phyloP scores from a whole-genome alignment of 805 yeast species.

The Gaillardinia entomophila region DNA sequence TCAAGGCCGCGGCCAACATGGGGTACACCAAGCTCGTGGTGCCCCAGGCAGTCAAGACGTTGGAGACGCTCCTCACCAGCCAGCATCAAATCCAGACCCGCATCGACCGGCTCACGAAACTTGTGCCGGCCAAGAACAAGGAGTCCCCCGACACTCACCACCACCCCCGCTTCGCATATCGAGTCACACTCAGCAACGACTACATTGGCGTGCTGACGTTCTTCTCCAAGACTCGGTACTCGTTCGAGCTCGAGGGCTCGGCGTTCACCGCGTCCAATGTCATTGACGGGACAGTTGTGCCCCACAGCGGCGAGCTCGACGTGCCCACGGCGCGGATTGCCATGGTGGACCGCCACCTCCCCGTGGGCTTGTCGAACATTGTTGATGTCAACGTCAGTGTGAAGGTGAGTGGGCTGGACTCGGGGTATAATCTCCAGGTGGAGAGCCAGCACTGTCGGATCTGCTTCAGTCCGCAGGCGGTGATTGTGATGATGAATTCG shows the following conservation, averaged over 20 bases:
- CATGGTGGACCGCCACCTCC: constrained; percentile 33
- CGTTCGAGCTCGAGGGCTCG: constrained; percentile 31
- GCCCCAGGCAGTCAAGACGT: constrained; percentile 16
- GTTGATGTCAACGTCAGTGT: constrained; percentile 42
- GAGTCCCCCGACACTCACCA: background rate
- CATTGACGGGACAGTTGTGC: constrained; percentile 9
- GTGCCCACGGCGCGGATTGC: constrained; percentile 40
- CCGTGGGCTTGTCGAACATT: constrained; percentile 34
- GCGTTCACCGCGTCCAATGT: constrained; percentile 18
- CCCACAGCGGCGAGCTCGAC: constrained; percentile 31
- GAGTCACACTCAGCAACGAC: constrained; percentile 20
- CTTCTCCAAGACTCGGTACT: constrained; percentile 23
- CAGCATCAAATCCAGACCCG: constrained; percentile 4
- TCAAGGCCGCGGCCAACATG: constrained; percentile 11
- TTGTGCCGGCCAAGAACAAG: background rate
- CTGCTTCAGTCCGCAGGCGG: constrained; percentile 48
- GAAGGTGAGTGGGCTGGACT: constrained; percentile 19
- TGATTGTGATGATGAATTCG: constrained; percentile 34
- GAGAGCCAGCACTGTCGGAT: constrained; percentile 56
- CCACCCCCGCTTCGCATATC: constrained; percentile 12
- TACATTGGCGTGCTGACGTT: constrained; percentile 32
- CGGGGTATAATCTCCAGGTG: constrained; percentile 37
- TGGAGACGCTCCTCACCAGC: constrained; percentile 9
- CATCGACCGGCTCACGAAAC: constrained; percentile 3
- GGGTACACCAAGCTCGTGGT: constrained; percentile 25